phyloP scores from a whole-genome alignment of 371 early-diverging fungal species.

The Mortierella sp. region DNA sequence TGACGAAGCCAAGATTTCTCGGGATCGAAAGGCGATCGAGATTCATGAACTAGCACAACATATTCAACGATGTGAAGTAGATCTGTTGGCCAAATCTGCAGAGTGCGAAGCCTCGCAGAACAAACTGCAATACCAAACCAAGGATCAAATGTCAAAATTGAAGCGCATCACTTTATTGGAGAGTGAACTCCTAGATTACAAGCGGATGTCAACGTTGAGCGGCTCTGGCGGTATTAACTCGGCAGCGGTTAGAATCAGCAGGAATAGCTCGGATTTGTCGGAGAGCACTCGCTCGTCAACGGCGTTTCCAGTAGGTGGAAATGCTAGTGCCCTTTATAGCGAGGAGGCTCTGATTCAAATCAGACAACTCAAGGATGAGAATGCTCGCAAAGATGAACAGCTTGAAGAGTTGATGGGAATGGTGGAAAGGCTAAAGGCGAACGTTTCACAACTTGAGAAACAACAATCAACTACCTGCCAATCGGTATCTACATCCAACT shows the following conservation, averaged over 20 bases:
- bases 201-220: slow-evolving; percentile 37
- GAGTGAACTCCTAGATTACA: slow-evolving; percentile 35
- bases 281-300: slow-evolving; percentile 31
- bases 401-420: slow-evolving; percentile 19
- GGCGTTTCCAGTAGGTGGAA: background rate
- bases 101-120: slow-evolving; percentile 40
- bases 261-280: slow-evolving; percentile 17
- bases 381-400: slow-evolving; percentile 36
- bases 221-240: background rate
- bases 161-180: slow-evolving; percentile 46
- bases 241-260: slow-evolving; percentile 15
- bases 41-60: slow-evolving; percentile 45
- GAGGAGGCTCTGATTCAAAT: slow-evolving; percentile 14
- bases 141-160: slow-evolving; percentile 41
- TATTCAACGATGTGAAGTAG: slow-evolving; percentile 43
- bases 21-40: slow-evolving; percentile 43
- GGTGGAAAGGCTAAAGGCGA: slow-evolving; percentile 13
- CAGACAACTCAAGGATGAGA: slow-evolving; percentile 40
- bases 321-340: background rate
- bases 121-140: slow-evolving; percentile 31
- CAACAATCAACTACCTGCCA: background rate
- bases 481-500: background rate
- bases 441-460: slow-evolving; percentile 13
- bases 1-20: slow-evolving; percentile 19
- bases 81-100: slow-evolving; percentile 29